Base-by-base conservation (phyloP, 257 asterid genomes). In the Petrea volubilis region DNA sequence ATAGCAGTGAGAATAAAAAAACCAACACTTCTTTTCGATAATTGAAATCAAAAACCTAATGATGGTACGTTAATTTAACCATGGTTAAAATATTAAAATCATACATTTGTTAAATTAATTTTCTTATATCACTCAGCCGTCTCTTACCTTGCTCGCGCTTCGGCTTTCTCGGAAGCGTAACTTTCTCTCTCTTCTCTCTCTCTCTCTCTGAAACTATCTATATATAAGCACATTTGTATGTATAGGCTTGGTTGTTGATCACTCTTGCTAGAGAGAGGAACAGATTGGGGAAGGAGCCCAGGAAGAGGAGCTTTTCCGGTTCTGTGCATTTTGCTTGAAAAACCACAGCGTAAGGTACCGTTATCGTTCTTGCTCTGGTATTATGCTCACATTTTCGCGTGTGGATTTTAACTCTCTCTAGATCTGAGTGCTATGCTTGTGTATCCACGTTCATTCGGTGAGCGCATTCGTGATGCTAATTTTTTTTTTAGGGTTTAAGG, bases 401-500 rank as follows among this genome's bases (percentile, higher is more conserved):
- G 14, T 18, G 62, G 68, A 60, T 70, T 70, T 65, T 17, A 51
- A 1, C 51, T 53, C 53, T 12, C 34, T 14, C 31, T 72, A 49
- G 83, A 82, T 79, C 82, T 53, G 60, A 34, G 5, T 33, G 70
- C 21, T 56, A 63, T 57, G 79, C 33, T 73, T 31, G 55, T 14
- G 51, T 46, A 5, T 53, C 75, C 71, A 46, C 65, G 75, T 67
- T 51, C 59, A n/a, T 73, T 58, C 7, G 41, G 38, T 47, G 73
- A 23, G 12, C 58, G 3, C 49, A 41, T 68, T 53, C 59, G 18
- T 61, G 23, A 31, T 46, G 2, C 41, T 51, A 13, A 38, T 38
- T 38, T 38, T 33, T 44, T 40, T 63, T 56, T 68, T 74, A 81
- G 86, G 89, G 79, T 83, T 70, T 81, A 64, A 11, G 68, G 21